phyloP scores from a whole-genome alignment of 2,329 filamentous ascomycete genomes.

The Graphiopsis chlorocephala region DNA sequence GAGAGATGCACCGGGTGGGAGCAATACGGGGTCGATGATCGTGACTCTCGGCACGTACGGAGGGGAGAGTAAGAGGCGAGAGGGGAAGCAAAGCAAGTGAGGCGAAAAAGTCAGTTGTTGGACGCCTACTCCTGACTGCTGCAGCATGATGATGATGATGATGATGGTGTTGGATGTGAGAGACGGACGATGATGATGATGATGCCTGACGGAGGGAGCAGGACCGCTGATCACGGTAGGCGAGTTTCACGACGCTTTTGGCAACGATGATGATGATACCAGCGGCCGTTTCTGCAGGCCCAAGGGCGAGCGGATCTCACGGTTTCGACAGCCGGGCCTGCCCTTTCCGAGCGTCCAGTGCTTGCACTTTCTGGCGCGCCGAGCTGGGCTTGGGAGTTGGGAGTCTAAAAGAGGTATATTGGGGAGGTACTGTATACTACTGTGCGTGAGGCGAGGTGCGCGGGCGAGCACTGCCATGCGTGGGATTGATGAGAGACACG shows the following conservation, averaged over 20 bases:
- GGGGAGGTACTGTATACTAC: not conserved
- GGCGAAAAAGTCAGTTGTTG: not conserved
- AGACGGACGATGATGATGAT: not conserved
- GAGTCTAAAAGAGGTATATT: not conserved
- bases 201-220: not conserved
- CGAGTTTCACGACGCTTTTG: not conserved
- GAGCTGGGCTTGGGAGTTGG: not conserved
- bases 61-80: not conserved
- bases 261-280: not conserved
- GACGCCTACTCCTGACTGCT: not conserved
- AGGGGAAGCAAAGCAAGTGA: not conserved
- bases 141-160: not conserved
- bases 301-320: conserved; percentile 1
- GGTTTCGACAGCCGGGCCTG: conserved; percentile 8
- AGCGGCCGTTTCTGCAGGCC: conserved; percentile 4
- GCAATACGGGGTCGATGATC: not conserved
- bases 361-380: not conserved
- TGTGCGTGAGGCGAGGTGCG: not conserved
- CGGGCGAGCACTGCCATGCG: not conserved
- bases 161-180: not conserved
- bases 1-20: not conserved
- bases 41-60: conserved; percentile 1
- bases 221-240: not conserved
- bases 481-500: not conserved
- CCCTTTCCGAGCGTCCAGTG: not conserved